Evolutionary conservation across 2,329 filamentous ascomycete species (phyloP), one percentile per base, ranked within the genome.

Genomic region (Aspergillus hiratsukae): DNA sequence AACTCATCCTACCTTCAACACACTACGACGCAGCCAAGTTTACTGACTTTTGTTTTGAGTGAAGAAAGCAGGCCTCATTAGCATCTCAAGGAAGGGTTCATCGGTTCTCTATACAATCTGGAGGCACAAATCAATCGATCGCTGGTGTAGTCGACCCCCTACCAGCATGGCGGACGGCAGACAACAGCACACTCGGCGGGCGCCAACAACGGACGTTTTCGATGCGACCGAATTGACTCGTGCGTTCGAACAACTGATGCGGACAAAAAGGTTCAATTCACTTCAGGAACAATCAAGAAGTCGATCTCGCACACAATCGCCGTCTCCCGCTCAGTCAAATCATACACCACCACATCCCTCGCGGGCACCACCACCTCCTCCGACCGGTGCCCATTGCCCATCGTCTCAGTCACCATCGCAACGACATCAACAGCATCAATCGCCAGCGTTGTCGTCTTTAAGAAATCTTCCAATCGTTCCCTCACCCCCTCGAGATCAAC

Each of bases 191-290:
- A 58, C 63, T 57, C 67, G 68, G 53, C 69, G 66, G 62, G 64
- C 62, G 62, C 65, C 64, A 53, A 64, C 58, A 48, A 52, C 59
- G 50, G 56, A 65, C 58, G 69, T 84, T 66, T 87, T 87, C 69
- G 88, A 91, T 86, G 90, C 91, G 27, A 82, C 85, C 66, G 89
- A 91, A 58, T 79, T 97, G 66, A 87, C 89, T 52, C 79, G 88
- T 66, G 88, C 91, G 69, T 97, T 97, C 73, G 90, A 96, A 72
- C 88, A 91, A 62, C 79, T 96, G 58, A 81, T 97, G 69, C 88
- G 90, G 72, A 91, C 89, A 56, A 92, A 90, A 79, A 85, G 91
- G 73, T 86, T 96, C 80, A 92, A 90, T 72, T 89, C 92, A 61
- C 81, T 97, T 51, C 86, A 88, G 66, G 83, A 86, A 63, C 78